Base-by-base conservation (phyloP, 1,284 basidiomycete species). In the Leccinum pallidistipes region DNA sequence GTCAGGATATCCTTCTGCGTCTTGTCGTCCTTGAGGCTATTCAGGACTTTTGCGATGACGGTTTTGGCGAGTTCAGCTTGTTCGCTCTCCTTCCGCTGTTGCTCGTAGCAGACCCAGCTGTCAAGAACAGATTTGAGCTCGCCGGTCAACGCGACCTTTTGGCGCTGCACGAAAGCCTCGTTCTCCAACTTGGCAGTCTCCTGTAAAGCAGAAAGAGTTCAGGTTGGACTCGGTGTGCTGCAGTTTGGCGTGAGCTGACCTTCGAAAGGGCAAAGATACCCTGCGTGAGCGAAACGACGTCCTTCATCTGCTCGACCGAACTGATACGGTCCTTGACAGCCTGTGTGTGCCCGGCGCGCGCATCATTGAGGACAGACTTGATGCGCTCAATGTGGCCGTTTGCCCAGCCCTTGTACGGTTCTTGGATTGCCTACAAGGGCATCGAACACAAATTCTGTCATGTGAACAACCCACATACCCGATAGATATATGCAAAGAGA, bases 21-120 rank as follows among this genome's bases (percentile, higher is more conserved):
- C 84, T 94, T 97, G 74, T 96, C 92, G 71, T 98, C 95, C 76
- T 85, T 82, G 68, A 99, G 80, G 70, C 83, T 84, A 72, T 90
- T 86, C 69, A 94, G 81, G 58, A 98, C 94, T 77, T 92, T 94
- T 68, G 86, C 85, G 70, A 97, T 91, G 73, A 99, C 90, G 61
- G 83, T 80, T 83, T 91, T 90, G 66, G 95, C 91, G 59, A 99
- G 88, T 59, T 94, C 90, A 38, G 86, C 83, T 86, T 99, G 97
- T 83, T 99, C 95, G 72, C 85, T 91, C 84, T 99, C 96, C 81
- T 97, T 95, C 76, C 90, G 84, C 78, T 96, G 94, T 75, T 97
- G 95, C 83, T 99, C 97, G 80, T 88, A 96, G 74, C 97, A 92
- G 64, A 97, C 96, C 96, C 97, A 98, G 76, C 91, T 93, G 84